Evolutionary conservation across 2,329 filamentous ascomycete genomes (phyloP), one percentile per base, ranked within the genome.

Genomic region (Cercospora zeina): DNA sequence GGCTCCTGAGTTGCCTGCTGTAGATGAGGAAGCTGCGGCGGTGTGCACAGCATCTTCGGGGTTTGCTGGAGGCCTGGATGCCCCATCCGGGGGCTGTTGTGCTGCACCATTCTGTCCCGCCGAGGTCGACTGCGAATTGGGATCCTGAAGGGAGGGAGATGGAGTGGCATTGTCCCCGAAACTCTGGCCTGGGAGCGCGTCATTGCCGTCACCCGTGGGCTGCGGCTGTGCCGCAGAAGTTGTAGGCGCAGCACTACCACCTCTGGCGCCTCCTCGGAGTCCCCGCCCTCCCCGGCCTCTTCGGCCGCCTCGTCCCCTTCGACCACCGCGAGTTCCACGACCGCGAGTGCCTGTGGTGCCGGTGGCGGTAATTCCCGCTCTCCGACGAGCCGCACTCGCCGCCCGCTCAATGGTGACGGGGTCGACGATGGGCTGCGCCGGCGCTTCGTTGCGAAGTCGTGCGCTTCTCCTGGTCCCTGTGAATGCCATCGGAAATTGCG

Each of bases 301-400:
- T 42, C 16, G 39, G 21, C 39, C 39, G 19, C 39, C 39, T n/a
- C 1, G 21, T 11, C 16, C 39, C 39, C 39, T 45, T 9, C 39
- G 39, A 10, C 3, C 10, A 45, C 39, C 39, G 21, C 24, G 47
- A 8, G 30, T 24, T 51, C 47, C 30, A 21, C 47, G 47, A 51
- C 30, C 30, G 24, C 24, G 30, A 19, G 24, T 31, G 47, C 30
- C 47, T 7, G 24, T 8, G 24, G 24, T 31, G 1, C 33, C 16
- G 33, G 24, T 27, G 9, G 54, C 37, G n/a, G 34, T n/a, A 14
- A 7, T n/a, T 27, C 31, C 19, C 7, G 54, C 54, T 14, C 24
- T 39, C 30, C 54, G 54, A 21, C 27, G 34, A 31, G 54, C 54
- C 42, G 54, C 54, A 56, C 27, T 39, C 13, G 34, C 21, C 19